These are phyloP conservation scores for Venturia asperata DNA, from an alignment of 2,329 filamentous ascomycete species.

Conservation along the genomic window DNA sequence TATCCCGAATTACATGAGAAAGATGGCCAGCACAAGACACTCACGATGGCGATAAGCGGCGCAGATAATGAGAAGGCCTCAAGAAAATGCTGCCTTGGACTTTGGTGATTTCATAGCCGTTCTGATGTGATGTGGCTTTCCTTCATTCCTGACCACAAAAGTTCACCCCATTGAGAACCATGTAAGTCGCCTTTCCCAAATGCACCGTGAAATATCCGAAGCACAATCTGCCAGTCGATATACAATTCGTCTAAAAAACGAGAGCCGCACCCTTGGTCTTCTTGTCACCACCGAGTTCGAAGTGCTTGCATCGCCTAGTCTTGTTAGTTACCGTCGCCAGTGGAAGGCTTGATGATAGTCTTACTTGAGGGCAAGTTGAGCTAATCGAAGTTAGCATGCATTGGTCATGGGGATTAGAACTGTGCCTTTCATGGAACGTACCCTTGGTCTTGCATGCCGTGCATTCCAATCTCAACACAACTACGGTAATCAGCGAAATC, in stretches of 20 bases:
- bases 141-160: neutral
- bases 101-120: conserved; percentile 9
- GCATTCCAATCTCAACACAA: conserved; percentile 97
- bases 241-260: conserved; percentile 66
- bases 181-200: conserved; percentile 12
- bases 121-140: conserved; percentile 6
- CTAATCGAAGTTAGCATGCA: neutral
- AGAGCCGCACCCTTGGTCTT: conserved; percentile 99
- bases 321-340: neutral
- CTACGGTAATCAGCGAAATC: conserved; percentile 27
- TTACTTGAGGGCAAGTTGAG: conserved; percentile 3
- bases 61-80: neutral
- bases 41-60: neutral
- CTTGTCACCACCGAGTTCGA: conserved; percentile 99
- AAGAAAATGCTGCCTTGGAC: conserved; percentile 6
- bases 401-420: neutral
- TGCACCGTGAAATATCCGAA: conserved; percentile 14
- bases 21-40: neutral
- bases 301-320: conserved; percentile 90
- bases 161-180: neutral
- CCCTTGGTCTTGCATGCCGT: conserved; percentile 92
- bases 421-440: neutral
- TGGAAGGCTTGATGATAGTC: neutral
- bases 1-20: neutral
- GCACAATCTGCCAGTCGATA: conserved; percentile 14